These are phyloP conservation scores for Beauveria pseudobassiana DNA, from an alignment of 2,329 filamentous ascomycete species.

Conservation along the genomic window DNA sequence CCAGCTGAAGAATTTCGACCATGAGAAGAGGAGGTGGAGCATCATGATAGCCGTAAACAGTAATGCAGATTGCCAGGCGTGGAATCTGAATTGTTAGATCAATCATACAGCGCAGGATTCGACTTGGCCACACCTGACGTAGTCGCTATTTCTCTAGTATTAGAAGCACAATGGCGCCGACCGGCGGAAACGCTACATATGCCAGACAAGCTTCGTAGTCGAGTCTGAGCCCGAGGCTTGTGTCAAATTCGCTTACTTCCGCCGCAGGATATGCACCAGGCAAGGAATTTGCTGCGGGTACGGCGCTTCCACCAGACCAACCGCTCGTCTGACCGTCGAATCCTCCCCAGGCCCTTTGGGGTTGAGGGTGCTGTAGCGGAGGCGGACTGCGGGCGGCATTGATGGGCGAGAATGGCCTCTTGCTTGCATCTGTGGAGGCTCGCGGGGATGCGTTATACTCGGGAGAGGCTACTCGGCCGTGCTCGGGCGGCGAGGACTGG, in stretches of 20 bases:
- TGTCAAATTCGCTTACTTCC: constrained; percentile 78
- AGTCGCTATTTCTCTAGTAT: constrained; percentile 94
- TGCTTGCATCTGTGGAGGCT: constrained; percentile 46
- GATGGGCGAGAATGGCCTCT: constrained; percentile 44
- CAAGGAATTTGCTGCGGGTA: constrained; percentile 18
- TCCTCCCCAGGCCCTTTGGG: constrained; percentile 46
- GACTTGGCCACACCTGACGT: constrained; percentile 62
- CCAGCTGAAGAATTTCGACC: constrained; percentile 80
- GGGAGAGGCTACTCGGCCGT: constrained; percentile 72
- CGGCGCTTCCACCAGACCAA: constrained; percentile 20
- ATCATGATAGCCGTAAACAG: constrained; percentile 70
- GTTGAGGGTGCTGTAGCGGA: constrained; percentile 43
- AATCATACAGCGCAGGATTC: not conserved
- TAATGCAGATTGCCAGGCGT: constrained; percentile 90
- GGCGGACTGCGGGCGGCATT: constrained; percentile 33
- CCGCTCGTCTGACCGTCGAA: constrained; percentile 30
- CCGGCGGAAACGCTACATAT: constrained; percentile 76
- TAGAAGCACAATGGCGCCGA: constrained; percentile 76
- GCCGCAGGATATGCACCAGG: constrained; percentile 31
- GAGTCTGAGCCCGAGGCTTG: constrained; percentile 75
- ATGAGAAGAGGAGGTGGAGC: constrained; percentile 78
- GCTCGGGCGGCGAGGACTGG: constrained; percentile 84
- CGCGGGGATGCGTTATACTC: constrained; percentile 42
- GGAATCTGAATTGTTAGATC: constrained; percentile 49
- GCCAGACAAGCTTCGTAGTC: constrained; percentile 88